These are phyloP conservation scores for Phytophthora hibernalis DNA, from an alignment of 352 stramenopile species.

Conservation along the genomic window DNA sequence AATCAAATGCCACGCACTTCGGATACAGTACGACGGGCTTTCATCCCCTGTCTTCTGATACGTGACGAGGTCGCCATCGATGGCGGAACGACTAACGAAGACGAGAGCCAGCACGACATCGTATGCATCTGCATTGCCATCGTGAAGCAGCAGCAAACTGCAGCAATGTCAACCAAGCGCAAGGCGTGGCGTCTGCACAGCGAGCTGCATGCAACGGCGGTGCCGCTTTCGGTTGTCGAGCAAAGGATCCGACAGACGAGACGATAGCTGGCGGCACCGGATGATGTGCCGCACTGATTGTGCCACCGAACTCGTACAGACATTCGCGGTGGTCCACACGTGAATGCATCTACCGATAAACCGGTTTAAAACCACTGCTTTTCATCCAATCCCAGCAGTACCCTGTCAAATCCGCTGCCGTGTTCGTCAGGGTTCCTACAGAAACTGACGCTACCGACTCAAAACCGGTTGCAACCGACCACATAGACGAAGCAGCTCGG, in stretches of 20 bases:
- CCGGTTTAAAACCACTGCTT: not conserved
- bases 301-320: conserved; percentile 18
- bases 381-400: conserved; percentile 8
- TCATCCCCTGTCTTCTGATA: conserved; percentile 23
- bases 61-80: conserved; percentile 23
- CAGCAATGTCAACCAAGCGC: not conserved
- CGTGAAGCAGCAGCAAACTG: not conserved
- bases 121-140: not conserved
- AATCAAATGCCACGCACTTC: conserved; percentile 36
- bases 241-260: conserved; percentile 14
- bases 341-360: not conserved
- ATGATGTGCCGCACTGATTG: conserved; percentile 27
- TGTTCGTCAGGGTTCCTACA: not conserved
- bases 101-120: not conserved
- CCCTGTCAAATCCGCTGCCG: not conserved
- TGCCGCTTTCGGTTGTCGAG: not conserved
- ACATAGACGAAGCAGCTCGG: conserved; percentile 6
- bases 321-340: conserved; percentile 6
- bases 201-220: not conserved
- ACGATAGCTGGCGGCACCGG: conserved; percentile 19
- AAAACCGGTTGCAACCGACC: not conserved
- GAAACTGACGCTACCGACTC: conserved; percentile 13
- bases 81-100: not conserved
- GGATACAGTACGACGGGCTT: conserved; percentile 22
- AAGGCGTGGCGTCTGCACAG: not conserved